Conservation (phyloP, 768 basidiomycete species). For the Russula sp. region DNA sequence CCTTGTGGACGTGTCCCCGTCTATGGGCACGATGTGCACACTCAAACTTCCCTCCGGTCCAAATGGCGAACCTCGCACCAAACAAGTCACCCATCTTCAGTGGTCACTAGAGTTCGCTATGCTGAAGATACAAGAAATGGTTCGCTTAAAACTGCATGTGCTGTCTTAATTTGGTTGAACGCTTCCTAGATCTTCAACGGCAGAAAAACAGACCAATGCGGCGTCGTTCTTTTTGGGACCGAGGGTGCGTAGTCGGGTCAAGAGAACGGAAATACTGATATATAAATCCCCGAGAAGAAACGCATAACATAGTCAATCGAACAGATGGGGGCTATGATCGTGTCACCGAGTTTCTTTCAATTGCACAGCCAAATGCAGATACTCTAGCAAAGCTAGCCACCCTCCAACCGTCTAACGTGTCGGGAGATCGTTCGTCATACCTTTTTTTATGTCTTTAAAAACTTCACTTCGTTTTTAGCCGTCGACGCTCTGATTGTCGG, state of each 20-base stretch:
- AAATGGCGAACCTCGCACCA: slow-evolving; percentile 48
- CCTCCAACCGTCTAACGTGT: slow-evolving; percentile 52
- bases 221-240: slow-evolving; percentile 85
- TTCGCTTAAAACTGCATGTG: slow-evolving; percentile 33
- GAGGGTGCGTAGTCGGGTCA: slow-evolving; percentile 49
- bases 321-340: slow-evolving; percentile 69
- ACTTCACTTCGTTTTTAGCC: slow-evolving; percentile 43
- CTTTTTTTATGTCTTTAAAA: slow-evolving; percentile 4
- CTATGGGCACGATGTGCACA: slow-evolving; percentile 68
- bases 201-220: slow-evolving; percentile 91
- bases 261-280: neutral
- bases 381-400: slow-evolving; percentile 66
- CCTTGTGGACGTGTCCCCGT: slow-evolving; percentile 80
- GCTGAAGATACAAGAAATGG: slow-evolving; percentile 91
- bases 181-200: slow-evolving; percentile 75
- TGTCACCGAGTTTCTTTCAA: slow-evolving; percentile 66
- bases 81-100: slow-evolving; percentile 73
- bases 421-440: slow-evolving; percentile 61
- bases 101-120: slow-evolving; percentile 85
- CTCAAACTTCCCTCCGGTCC: slow-evolving; percentile 55
- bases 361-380: slow-evolving; percentile 59
- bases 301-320: slow-evolving; percentile 60
- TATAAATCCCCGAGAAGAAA: slow-evolving; percentile 43
- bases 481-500: slow-evolving; percentile 87
- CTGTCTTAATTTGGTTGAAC: slow-evolving; percentile 13